These are phyloP conservation scores for Podila epigama DNA, from an alignment of 192 early-diverging fungal genomes.

Conservation along the genomic window DNA sequence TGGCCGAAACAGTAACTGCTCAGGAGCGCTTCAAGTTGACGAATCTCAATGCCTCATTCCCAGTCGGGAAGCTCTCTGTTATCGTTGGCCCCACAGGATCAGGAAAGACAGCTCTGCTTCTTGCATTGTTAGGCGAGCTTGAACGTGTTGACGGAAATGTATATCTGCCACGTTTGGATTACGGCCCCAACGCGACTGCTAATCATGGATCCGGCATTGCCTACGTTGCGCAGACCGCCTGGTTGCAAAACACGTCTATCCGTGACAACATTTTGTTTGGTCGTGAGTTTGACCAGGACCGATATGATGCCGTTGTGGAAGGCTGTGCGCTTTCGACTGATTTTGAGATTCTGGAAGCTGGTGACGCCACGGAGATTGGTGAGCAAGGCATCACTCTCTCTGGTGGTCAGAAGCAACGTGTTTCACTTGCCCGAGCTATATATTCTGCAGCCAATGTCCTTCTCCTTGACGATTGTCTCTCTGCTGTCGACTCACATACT, in stretches of 20 bases:
- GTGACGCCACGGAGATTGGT: slow-evolving; percentile 73
- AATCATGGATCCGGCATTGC: slow-evolving; percentile 69
- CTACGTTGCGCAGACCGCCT: slow-evolving; percentile 78
- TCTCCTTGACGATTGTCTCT: slow-evolving; percentile 86
- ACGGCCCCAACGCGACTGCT: slow-evolving; percentile 10
- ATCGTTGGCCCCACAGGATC: slow-evolving; percentile 87
- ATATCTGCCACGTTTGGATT: slow-evolving; percentile 50
- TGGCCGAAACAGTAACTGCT: slow-evolving; percentile 1
- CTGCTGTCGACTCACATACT: slow-evolving; percentile 86
- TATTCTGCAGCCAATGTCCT: slow-evolving; percentile 72
- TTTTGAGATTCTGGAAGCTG: slow-evolving; percentile 56
- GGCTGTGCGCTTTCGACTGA: slow-evolving; percentile 67
- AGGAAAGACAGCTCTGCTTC: slow-evolving; percentile 85
- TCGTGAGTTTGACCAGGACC: slow-evolving; percentile 46
- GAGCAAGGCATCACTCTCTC: slow-evolving; percentile 87
- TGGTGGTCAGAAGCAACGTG: slow-evolving; percentile 89
- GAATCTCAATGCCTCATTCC: slow-evolving; percentile 73
- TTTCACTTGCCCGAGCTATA: slow-evolving; percentile 85
- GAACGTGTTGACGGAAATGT: slow-evolving; percentile 49
- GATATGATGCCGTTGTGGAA: slow-evolving; percentile 60
- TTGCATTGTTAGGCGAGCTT: slow-evolving; percentile 89
- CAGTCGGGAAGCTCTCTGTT: slow-evolving; percentile 73
- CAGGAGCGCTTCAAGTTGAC: slow-evolving; percentile 58
- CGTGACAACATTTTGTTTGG: slow-evolving; percentile 83
- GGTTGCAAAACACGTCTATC: slow-evolving; percentile 77